Base-by-base conservation (phyloP, 2,329 filamentous ascomycete species). In the Davidsoniella neocaledoniae region DNA sequence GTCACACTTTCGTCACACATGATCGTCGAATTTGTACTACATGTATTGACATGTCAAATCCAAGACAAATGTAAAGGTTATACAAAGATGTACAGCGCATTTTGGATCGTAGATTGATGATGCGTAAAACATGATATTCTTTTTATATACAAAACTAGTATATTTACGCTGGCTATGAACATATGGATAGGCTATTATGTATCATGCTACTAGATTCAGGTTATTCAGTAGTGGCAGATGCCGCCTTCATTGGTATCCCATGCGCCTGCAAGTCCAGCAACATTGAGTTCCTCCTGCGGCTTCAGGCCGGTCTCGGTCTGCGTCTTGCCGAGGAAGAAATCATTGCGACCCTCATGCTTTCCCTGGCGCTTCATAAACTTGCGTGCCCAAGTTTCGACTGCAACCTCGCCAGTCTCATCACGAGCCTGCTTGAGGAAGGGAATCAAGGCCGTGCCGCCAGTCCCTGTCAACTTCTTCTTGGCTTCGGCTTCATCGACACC, bases 381-480 rank as follows among this genome's bases (percentile, higher is more conserved):
- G 55, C 63, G 69, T 0, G 75, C 72, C 78, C 77, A 81, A 47
- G 70, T 67, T 57, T 77, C 73, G 37, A 96, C 81, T 1, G 88
- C 86, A 1, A 87, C 86, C 63, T 96, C 90, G 14, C 86, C 85
- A 0, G 91, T 98, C 70, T 98, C 91, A 59, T 98, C 88, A 25
- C 91, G 75, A 4, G 91, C 91, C 66, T 98, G 91, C 66, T 96
- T 95, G 54, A 98, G 69, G 65, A 98, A 98, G 0, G 90, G 86
- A 50, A 98, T 95, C 51, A 98, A 69, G 0, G 88, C 85, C 0
- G 91, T 96, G 14, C 91, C 91, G 12, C 91, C 91, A 0, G 91
- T 98, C 2, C 91, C 91, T 42, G 83, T 85, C 25, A 94, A 73
- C 53, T 51, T 51, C 26, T 51, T 47, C 19, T 48, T 56, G 25